Evolutionary conservation across 805 yeast species (phyloP), one percentile per base, ranked within the genome.

Genomic region (Isabelozyma pseudorhagii): DNA sequence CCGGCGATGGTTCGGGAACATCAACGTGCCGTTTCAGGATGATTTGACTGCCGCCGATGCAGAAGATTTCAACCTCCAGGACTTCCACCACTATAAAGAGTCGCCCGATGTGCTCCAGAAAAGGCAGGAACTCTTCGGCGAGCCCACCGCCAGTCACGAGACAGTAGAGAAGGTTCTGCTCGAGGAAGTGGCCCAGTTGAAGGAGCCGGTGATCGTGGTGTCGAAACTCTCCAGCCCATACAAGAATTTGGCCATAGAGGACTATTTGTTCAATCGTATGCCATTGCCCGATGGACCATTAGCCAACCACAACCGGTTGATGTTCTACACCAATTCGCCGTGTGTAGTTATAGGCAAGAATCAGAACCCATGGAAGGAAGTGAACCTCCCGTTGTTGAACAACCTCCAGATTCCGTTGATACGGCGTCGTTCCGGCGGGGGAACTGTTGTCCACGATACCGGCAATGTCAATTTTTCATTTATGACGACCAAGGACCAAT

Each of bases 301-400:
- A 6, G 25, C 25, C 4, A 60, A 65, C 36, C 72, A 69, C 45
- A 79, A 81, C 50, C 66, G 96, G 48, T 69, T 94, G 28, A 62
- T 90, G 50, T 75, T 93, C 48, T 94, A 94, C 63, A 74, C 78
- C 36, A 94, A 94, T 62, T 64, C 80, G 2, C 89, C 93, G 0
- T 89, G 97, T 64, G 89, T 91, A n/a, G 96, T 94, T 1, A 75
- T 94, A 10, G 99, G 99, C 0, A 90, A 96, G 61, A 94, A 94
- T 62, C 99, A 94, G 67, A 94, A 91, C 54, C 96, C 97, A 2
- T 93, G 93, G 89, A 81, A 83, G 50, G 99, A 94, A 63, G 78
- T 84, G 39, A 87, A 89, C 58, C 49, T 94, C 2, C 76, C 81
- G 0, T 60, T 81, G 11, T 68, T 88, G 5, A 68, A 75, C 4